Evolutionary conservation across 1,284 basidiomycete species (phyloP), one percentile per base, ranked within the genome.

Genomic region (Tylopilus sp.): DNA sequence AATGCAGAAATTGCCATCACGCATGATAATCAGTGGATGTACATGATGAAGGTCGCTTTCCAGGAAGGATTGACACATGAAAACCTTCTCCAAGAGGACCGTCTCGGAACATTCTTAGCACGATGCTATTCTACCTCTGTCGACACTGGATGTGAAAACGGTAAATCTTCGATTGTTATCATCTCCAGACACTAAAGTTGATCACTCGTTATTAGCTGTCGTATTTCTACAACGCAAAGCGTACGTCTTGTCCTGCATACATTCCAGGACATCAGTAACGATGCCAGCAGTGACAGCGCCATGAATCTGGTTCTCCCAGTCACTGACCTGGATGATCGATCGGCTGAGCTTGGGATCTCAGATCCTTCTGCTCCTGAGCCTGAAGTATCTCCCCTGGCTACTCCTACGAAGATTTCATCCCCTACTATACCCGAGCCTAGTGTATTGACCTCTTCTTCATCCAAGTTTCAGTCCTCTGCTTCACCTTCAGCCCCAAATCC

Each of bases 11-110:
- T 54, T 28, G 31, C 48, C 12, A n/a, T 55, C 11, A 50, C 48
- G 0, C 54, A 55, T 15, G 54, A 55, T 21, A 42, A 10, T 2
- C 21, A 42, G 11, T 55, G 54, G 54, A 51, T 39, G 5, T 9
- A 2, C 0, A 9, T 50, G 44, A 26, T 55, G 4, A n/a, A 55
- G 20, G 21, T n/a, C 1, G 47, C 44, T 7, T 1, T 14, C 8
- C 4, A 53, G 52, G 31, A 33, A 9, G n/a, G 39, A 40, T 2
- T 50, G 2, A 30, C 12, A n/a, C 18, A 8, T 0, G 34, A 46
- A 5, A 34, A 28, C 0, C 38, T 47, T 9, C 1, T 17, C 2
- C 30, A 41, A 10, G 46, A 20, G 2, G 40, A 26, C 12, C 24
- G 9, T 12, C 38, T 53, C 1, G 35, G 39, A 39, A 11, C 30